Evolutionary conservation across 1,139 yeast species (phyloP).

Genomic region (Yamadazyma diddensiae): DNA sequence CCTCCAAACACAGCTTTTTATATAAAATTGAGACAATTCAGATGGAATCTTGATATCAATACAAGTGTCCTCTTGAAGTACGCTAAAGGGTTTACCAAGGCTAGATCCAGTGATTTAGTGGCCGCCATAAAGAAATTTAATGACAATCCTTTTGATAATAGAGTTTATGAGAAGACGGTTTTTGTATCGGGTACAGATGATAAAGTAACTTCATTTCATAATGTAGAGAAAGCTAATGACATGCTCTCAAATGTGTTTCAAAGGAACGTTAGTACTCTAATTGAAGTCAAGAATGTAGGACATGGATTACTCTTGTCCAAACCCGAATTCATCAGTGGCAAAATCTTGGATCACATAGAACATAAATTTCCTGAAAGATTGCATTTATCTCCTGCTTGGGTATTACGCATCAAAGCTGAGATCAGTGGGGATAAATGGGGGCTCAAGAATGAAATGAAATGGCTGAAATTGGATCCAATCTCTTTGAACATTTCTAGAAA

Average conservation of each 20-base stretch:
- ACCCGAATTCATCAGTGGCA: slow-evolving; percentile 65
- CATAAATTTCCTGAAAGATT: slow-evolving; percentile 45
- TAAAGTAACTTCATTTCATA: slow-evolving; percentile 47
- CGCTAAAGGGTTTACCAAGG: slow-evolving; percentile 45
- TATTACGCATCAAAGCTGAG: slow-evolving; percentile 56
- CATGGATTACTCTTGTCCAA: slow-evolving; percentile 64
- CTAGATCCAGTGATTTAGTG: slow-evolving; percentile 43
- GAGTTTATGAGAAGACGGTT: slow-evolving; percentile 41
- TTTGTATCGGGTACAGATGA: slow-evolving; percentile 61
- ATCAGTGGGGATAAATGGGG: slow-evolving; percentile 76
- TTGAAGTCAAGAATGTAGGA: slow-evolving; percentile 54
- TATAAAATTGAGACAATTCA: slow-evolving; percentile 54
- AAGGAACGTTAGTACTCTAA: slow-evolving; percentile 29
- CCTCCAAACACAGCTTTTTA: slow-evolving; percentile 29
- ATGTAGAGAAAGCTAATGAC: slow-evolving; percentile 24
- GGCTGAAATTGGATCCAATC: slow-evolving; percentile 57
- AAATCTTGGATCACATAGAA: slow-evolving; percentile 58
- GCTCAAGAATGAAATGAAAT: slow-evolving; percentile 68
- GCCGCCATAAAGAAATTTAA: slow-evolving; percentile 36
- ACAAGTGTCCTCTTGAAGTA: slow-evolving; percentile 54
- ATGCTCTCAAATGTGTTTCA: slow-evolving; percentile 25
- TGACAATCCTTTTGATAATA: slow-evolving; percentile 28
- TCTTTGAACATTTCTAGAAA: slow-evolving; percentile 42
- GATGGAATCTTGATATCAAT: slow-evolving; percentile 70
- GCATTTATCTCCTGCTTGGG: slow-evolving; percentile 63